A percentile compares a stretch with the other conserved stretches of the same genome.
phyloP scores from a whole-genome alignment of 805 yeast species.

The Cephaloascus fragrans region DNA sequence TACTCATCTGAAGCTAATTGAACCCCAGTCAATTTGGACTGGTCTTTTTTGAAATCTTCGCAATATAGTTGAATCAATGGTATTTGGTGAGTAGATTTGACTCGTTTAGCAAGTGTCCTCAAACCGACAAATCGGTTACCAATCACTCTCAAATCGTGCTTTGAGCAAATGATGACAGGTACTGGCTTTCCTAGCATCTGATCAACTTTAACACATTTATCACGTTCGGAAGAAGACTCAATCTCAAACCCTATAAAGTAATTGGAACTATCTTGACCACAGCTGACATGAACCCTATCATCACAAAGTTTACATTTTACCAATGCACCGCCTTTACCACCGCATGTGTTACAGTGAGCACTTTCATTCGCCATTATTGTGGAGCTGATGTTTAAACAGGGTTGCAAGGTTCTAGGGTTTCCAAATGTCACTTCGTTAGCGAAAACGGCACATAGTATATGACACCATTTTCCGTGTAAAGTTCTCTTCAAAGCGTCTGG shows the following conservation, averaged over 20 bases:
- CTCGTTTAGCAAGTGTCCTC: slow-evolving; percentile 19
- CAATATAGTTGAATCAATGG: slow-evolving; percentile 31
- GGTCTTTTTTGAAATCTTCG: slow-evolving; percentile 17
- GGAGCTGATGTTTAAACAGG: slow-evolving; percentile 27
- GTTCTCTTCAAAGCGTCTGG: slow-evolving; percentile 71
- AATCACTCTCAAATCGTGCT: slow-evolving; percentile 17
- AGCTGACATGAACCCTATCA: slow-evolving; percentile 38
- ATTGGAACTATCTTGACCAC: slow-evolving; percentile 42
- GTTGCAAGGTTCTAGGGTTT: slow-evolving; percentile 31
- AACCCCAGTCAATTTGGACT: background rate
- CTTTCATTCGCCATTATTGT: slow-evolving; percentile 18
- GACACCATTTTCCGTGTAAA: slow-evolving; percentile 64
- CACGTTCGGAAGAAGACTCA: slow-evolving; percentile 11
- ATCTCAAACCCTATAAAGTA: slow-evolving; percentile 46
- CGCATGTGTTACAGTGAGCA: slow-evolving; percentile 35
- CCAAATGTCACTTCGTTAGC: slow-evolving; percentile 34
- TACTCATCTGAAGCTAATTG: background rate
- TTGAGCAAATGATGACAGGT: slow-evolving; percentile 34
- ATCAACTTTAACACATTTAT: slow-evolving; percentile 9
- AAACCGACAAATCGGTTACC: slow-evolving; percentile 13
- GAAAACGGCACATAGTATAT: slow-evolving; percentile 61
- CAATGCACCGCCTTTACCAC: slow-evolving; percentile 38
- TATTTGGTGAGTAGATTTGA: slow-evolving; percentile 13
- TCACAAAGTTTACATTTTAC: slow-evolving; percentile 36
- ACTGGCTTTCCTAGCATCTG: slow-evolving; percentile 26